Conservation (phyloP, 2,329 filamentous ascomycete genomes). For the Pseudocercospora fijiensis region DNA sequence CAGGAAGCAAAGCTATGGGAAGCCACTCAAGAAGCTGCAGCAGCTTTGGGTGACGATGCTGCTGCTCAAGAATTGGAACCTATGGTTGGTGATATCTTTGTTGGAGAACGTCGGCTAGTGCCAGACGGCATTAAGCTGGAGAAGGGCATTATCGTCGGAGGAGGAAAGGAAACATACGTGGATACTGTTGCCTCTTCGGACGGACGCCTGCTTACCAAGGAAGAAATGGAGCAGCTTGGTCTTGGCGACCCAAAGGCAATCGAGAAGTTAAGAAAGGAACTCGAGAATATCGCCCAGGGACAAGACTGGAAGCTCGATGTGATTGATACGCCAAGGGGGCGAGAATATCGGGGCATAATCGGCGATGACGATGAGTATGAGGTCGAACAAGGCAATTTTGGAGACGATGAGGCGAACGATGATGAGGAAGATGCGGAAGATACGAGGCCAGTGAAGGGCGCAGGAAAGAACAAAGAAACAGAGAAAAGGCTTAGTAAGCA, state of each 20-base stretch:
- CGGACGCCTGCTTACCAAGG: constrained; percentile 44
- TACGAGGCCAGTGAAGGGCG: background rate
- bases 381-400: constrained; percentile 21
- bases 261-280: constrained; percentile 65
- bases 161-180: constrained; percentile 55
- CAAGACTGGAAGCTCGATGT: constrained; percentile 79
- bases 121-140: constrained; percentile 58
- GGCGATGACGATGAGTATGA: constrained; percentile 58
- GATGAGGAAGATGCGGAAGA: background rate
- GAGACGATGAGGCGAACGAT: constrained; percentile 1
- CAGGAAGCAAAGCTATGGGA: constrained; percentile 25
- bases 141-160: constrained; percentile 50
- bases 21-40: constrained; percentile 35
- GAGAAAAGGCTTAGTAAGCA: constrained; percentile 14
- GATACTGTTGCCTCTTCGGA: constrained; percentile 58
- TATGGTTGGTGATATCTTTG: constrained; percentile 56
- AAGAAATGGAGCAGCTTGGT: constrained; percentile 58
- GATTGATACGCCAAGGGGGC: constrained; percentile 64
- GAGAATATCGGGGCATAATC: constrained; percentile 70
- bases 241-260: constrained; percentile 69
- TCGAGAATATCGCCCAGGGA: constrained; percentile 68
- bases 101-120: constrained; percentile 58
- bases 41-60: constrained; percentile 19
- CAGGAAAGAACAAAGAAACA: constrained; percentile 6
- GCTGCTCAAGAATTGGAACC: constrained; percentile 28